These are phyloP conservation scores for Aureobasidium subglaciale DNA, from an alignment of 2,329 filamentous ascomycete species.

Conservation along the genomic window DNA sequence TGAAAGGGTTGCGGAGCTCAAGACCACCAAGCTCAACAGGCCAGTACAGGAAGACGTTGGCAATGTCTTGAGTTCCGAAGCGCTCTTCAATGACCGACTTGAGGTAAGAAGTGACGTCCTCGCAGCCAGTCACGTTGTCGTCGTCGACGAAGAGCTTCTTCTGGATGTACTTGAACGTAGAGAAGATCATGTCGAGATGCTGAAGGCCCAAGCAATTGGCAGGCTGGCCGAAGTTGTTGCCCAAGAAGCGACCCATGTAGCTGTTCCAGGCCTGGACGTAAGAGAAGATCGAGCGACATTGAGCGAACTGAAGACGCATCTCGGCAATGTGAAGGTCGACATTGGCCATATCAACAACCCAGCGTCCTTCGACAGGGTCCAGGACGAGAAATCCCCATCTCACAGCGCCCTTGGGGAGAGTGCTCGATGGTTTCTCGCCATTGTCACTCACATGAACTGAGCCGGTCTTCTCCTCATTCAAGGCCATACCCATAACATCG, in stretches of 20 bases:
- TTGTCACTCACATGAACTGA: constrained; percentile 35
- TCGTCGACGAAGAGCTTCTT: constrained; percentile 35
- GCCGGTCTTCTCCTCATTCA: constrained; percentile 54
- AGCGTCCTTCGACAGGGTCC: constrained; percentile 46
- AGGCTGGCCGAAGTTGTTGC: constrained; percentile 46
- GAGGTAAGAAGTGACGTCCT: constrained; percentile 27
- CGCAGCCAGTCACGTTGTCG: constrained; percentile 18
- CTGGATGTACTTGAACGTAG: constrained; percentile 45
- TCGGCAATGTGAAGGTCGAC: constrained; percentile 55
- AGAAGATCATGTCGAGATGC: constrained; percentile 48
- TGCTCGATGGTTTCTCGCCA: constrained; percentile 19
- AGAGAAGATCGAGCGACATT: constrained; percentile 49
- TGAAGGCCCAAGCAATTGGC: constrained; percentile 47
- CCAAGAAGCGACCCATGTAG: constrained; percentile 47
- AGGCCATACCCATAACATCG: constrained; percentile 47
- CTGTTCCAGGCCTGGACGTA: constrained; percentile 53
- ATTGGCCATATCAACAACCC: constrained; percentile 52
- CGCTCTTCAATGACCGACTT: constrained; percentile 45
- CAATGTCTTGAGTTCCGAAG: constrained; percentile 44
- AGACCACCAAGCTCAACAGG: constrained; percentile 46
- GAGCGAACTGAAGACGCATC: constrained; percentile 50
- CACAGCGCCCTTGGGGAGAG: constrained; percentile 48
- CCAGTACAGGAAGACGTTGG: constrained; percentile 48
- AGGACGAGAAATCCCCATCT: constrained; percentile 55
- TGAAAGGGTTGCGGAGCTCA: constrained; percentile 45